A percentile compares a stretch with the other conserved stretches of the same genome.
phyloP scores from a whole-genome alignment of 192 early-diverging fungal species.

The Entomortierella chlamydospora region DNA sequence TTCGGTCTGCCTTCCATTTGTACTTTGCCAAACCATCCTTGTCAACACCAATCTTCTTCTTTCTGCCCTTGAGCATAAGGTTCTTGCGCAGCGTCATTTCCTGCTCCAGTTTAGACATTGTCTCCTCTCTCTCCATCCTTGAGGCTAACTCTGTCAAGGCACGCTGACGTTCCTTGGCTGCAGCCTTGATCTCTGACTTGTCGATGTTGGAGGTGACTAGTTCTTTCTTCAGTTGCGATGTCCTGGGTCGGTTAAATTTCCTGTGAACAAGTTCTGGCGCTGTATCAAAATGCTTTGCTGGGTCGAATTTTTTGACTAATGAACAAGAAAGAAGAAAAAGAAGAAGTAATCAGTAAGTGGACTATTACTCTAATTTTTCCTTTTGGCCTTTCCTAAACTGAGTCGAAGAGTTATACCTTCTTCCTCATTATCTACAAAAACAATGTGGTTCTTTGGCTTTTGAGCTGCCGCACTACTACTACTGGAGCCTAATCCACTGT shows the following conservation, averaged over 20 bases:
- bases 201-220: slow-evolving; percentile 52
- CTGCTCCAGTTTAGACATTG: slow-evolving; percentile 73
- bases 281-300: slow-evolving; percentile 87
- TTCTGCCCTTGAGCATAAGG: slow-evolving; percentile 85
- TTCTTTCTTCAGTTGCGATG: slow-evolving; percentile 65
- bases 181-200: slow-evolving; percentile 54
- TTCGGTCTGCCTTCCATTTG: slow-evolving; percentile 93
- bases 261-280: slow-evolving; percentile 79
- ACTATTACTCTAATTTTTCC: neutral
- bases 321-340: slow-evolving; percentile 6
- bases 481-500: slow-evolving; percentile 21
- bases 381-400: no score
- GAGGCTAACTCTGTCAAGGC: slow-evolving; percentile 75
- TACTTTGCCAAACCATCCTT: slow-evolving; percentile 83
- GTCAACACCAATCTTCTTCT: slow-evolving; percentile 86
- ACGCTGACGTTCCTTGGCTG: slow-evolving; percentile 64
- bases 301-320: slow-evolving; percentile 76
- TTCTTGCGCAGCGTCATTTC: slow-evolving; percentile 86
- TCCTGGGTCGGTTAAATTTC: slow-evolving; percentile 84
- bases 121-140: slow-evolving; percentile 80
- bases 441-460: slow-evolving; percentile 72
- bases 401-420: slow-evolving; percentile 57
- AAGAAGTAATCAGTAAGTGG: neutral
- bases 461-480: slow-evolving; percentile 14
- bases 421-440: slow-evolving; percentile 81